These are phyloP conservation scores for Pseudocercospora pini-densiflorae DNA, from an alignment of 2,329 filamentous ascomycete species.

Conservation along the genomic window DNA sequence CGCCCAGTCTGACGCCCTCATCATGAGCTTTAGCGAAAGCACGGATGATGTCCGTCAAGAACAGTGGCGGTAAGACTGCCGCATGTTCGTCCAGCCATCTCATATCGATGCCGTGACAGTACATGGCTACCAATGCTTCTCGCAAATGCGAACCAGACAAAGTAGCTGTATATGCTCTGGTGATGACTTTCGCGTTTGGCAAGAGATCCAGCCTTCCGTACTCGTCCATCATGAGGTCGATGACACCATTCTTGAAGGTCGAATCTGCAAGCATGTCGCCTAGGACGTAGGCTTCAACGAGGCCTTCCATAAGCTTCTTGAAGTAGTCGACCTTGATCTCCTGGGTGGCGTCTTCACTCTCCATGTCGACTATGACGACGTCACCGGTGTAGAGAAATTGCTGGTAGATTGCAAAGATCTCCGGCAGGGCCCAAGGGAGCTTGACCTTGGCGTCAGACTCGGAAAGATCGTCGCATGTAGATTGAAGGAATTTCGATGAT, in stretches of 20 bases:
- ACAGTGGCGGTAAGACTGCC: background rate
- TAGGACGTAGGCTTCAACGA: background rate
- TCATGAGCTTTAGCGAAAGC: background rate
- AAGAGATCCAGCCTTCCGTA: background rate
- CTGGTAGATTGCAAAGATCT: conserved; percentile 5
- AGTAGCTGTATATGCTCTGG: background rate
- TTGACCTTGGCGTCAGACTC: background rate
- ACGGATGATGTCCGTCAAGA: background rate
- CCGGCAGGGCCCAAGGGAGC: background rate
- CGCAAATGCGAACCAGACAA: background rate
- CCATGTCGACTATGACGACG: background rate
- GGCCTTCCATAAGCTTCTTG: background rate
- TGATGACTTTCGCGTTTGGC: background rate
- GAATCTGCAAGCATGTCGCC: background rate
- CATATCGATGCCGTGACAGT: background rate
- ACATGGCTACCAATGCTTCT: background rate
- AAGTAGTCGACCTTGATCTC: background rate
- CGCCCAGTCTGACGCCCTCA: background rate
- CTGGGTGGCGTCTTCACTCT: background rate
- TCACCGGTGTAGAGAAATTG: conserved; percentile 10
- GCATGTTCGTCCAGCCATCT: background rate
- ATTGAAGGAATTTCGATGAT: background rate
- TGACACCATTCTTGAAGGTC: background rate
- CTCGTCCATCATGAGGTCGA: background rate
- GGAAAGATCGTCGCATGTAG: background rate